A percentile compares a stretch with the other conserved stretches of the same genome.
These are phyloP conservation scores for Ceratocystis colombiana DNA, from an alignment of 2,329 filamentous ascomycete species.

Conservation along the genomic window DNA sequence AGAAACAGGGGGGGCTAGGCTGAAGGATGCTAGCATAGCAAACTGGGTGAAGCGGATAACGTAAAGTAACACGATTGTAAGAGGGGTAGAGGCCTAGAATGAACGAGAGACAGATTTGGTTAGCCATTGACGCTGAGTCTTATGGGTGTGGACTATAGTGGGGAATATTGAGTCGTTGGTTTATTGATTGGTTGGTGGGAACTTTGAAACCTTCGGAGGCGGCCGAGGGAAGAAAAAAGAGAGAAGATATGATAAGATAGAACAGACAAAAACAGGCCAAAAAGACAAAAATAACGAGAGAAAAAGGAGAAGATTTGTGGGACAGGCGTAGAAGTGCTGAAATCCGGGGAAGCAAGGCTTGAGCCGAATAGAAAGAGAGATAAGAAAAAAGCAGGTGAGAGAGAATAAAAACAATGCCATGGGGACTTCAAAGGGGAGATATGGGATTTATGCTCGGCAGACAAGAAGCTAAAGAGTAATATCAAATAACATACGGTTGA, in stretches of 20 bases:
- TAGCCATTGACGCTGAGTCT: background rate
- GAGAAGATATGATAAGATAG: background rate
- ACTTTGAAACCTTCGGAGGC: conserved; percentile 15
- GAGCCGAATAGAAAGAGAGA: background rate
- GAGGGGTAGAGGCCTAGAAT: background rate
- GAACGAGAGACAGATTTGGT: background rate
- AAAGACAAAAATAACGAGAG: background rate
- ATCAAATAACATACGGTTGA: too few species aligned
- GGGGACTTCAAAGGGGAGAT: too few species aligned
- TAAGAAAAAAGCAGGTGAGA: background rate
- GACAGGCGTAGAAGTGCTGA: too few species aligned
- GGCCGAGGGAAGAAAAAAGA: conserved; percentile 12
- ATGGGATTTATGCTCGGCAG: too few species aligned
- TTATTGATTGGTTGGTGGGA: conserved; percentile 11
- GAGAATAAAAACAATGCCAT: background rate
- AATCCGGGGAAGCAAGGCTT: too few species aligned
- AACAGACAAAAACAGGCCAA: too few species aligned
- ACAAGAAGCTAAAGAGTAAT: too few species aligned
- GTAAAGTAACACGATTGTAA: too few species aligned
- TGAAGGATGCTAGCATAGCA: too few species aligned
- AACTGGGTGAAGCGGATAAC: too few species aligned
- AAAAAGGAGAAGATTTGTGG: background rate
- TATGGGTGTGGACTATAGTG: background rate
- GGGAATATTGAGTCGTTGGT: background rate
- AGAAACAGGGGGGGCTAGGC: background rate